Conservation (phyloP, 2,329 filamentous ascomycete species). For the Exserohilum rostratum region DNA sequence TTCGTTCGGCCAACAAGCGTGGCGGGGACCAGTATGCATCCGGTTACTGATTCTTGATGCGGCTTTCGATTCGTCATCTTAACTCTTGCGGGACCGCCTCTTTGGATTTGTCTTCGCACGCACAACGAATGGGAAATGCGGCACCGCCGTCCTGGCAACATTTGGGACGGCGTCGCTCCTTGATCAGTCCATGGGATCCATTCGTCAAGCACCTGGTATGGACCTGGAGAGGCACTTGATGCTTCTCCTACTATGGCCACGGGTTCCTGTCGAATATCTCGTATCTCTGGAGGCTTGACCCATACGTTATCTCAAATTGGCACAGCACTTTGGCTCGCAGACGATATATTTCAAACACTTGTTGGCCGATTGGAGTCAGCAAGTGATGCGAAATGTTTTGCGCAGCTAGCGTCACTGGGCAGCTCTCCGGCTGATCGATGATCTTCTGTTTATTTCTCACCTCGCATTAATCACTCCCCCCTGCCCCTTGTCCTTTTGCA, state of each 20-base stretch:
- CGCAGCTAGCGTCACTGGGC: conserved; percentile 33
- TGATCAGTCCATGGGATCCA: conserved; percentile 46
- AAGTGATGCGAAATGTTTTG: conserved; percentile 30
- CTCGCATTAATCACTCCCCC: conserved; percentile 43
- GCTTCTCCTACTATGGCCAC: conserved; percentile 33
- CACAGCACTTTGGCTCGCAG: conserved; percentile 28
- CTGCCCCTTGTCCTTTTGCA: conserved; percentile 36
- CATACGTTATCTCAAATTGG: conserved; percentile 34
- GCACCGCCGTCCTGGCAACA: conserved; percentile 50
- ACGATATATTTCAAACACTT: conserved; percentile 25
- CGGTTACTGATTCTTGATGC: conserved; percentile 56
- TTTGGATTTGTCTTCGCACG: conserved; percentile 38
- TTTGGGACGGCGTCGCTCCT: conserved; percentile 47
- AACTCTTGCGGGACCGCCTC: conserved; percentile 47
- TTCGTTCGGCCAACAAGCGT: conserved; percentile 60
- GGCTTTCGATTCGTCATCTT: conserved; percentile 50
- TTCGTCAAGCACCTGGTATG: conserved; percentile 42
- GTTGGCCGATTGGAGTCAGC: conserved; percentile 22
- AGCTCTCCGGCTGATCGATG: conserved; percentile 35
- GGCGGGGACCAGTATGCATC: conserved; percentile 55
- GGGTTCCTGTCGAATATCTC: conserved; percentile 36
- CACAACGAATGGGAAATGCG: conserved; percentile 53
- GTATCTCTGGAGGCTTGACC: conserved; percentile 40
- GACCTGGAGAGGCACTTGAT: conserved; percentile 40
- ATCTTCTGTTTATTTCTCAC: conserved; percentile 37